Base-by-base conservation (phyloP, 306 rosid species). In the Astragalus membranaceus region DNA sequence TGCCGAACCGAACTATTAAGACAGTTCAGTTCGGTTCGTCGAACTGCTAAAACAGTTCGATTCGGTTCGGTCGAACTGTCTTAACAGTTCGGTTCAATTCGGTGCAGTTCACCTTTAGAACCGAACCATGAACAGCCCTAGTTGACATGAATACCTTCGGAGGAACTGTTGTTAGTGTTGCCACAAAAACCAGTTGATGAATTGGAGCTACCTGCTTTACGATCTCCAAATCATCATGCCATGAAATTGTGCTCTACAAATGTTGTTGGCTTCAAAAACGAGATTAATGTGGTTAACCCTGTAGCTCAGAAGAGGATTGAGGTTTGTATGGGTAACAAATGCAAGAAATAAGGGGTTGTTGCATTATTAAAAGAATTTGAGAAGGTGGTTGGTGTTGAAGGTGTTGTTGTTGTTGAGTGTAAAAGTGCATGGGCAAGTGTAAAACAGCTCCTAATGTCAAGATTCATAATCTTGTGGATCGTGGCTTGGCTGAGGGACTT, bases 351-450 rank as follows among this genome's bases (percentile, higher is more conserved):
- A 17, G 99, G 99, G 50, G 83, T 81, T 37, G 79, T 69, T 17
- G 85, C 79, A 37, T 73, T 95, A 79, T 39, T 95, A 68, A 83
- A 86, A 55, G 91, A 89, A 70, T 89, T 95, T 29, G 88, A 69
- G 84, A 86, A 67, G 73, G 84, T 69, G 66, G 58, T 85, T 57
- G 92, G 88, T 1, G 85, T n/a, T 72, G 86, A 85, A 54, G 86
- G 87, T 1, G 89, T 83, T 3, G 73, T 82, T 65, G 96, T 89
- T 73, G 88, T 88, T 44, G 88, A 76, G 33, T 87, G 95, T 51
- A 95, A n/a, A n/a, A 95, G 72, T 95, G 99, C 80, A 79, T 95
- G 97, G 99, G 99, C 3, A 89, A 91, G 85, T 95, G 99, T 81
- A 91, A 74, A 80, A 77, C 33, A 67, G 97, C 86, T 36, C 99